phyloP scores from a whole-genome alignment of 371 early-diverging fungal species.

The Paraphysoderma sedebokerense region DNA sequence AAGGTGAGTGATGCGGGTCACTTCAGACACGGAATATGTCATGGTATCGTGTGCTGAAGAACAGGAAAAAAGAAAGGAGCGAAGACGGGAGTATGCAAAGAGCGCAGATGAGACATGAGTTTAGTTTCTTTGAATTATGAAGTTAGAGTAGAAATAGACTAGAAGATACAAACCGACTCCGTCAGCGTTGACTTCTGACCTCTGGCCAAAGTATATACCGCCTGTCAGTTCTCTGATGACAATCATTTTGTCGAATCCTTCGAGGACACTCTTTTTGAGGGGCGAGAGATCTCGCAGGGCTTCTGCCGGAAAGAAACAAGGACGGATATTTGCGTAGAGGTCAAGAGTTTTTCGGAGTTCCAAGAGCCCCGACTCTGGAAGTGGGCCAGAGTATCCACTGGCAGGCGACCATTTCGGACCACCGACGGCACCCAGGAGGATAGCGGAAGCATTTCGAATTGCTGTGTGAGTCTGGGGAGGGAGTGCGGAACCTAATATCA shows the following conservation, averaged over 20 bases:
- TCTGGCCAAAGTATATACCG: conserved; percentile 92
- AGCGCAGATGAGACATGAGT: not conserved
- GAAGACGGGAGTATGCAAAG: not conserved
- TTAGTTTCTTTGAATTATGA: too few relatives aligned
- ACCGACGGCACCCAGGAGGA: conserved; percentile 92
- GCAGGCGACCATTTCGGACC: conserved; percentile 82
- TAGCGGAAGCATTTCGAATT: conserved; percentile 65
- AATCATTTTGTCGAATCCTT: conserved; percentile 64
- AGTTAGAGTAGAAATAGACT: too few relatives aligned
- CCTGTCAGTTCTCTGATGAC: conserved; percentile 89
- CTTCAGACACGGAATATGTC: conserved; percentile 72
- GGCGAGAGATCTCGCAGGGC: conserved; percentile 64
- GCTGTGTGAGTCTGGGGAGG: conserved; percentile 49
- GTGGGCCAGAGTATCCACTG: conserved; percentile 20
- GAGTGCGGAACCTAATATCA: conserved; percentile 50
- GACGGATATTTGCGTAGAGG: conserved; percentile 88
- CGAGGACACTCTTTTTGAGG: conserved; percentile 71
- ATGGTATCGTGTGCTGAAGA: conserved; percentile 54
- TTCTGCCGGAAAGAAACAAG: conserved; percentile 81
- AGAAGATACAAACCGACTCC: conserved; percentile 20
- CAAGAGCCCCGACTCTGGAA: conserved; percentile 83
- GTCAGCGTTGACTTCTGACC: conserved; percentile 63
- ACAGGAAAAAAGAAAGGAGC: not conserved
- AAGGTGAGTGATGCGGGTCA: conserved; percentile 36
- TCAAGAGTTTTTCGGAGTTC: conserved; percentile 77